Percentiles rank a stretch among this genome's conserved stretches.
Conservation (phyloP, 2,329 filamentous ascomycete species). For the Fusarium siculi region DNA sequence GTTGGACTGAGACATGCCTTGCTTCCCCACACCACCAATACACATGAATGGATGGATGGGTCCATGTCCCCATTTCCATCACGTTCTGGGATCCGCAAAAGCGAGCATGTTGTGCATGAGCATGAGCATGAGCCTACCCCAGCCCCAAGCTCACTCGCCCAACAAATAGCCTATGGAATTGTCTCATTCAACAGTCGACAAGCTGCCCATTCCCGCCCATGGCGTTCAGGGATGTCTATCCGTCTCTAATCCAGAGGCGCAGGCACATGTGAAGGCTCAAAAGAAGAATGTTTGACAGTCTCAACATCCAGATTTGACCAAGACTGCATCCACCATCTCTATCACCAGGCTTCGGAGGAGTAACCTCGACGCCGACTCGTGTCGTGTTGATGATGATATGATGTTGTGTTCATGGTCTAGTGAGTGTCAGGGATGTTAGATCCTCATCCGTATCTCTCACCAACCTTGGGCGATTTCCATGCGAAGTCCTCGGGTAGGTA, state of each 20-base stretch:
- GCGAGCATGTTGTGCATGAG: conserved; percentile 39
- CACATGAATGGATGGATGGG: background rate
- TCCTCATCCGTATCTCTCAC: background rate
- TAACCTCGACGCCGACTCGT: background rate
- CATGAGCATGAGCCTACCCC: conserved; percentile 15
- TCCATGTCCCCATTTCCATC: conserved; percentile 12
- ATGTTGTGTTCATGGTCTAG: background rate
- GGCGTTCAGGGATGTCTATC: conserved; percentile 7
- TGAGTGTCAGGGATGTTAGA: background rate
- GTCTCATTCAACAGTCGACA: background rate
- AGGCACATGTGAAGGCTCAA: background rate
- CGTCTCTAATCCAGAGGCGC: background rate
- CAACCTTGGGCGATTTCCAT: conserved; percentile 6
- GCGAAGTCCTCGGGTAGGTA: background rate
- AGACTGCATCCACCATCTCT: background rate
- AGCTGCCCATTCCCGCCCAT: conserved; percentile 16
- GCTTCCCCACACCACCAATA: conserved; percentile 35
- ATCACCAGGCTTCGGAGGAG: background rate
- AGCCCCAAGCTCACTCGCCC: conserved; percentile 8
- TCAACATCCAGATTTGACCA: background rate
- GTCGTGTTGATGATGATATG: background rate
- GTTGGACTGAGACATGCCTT: conserved; percentile 23
- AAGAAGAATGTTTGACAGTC: background rate
- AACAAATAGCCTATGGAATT: conserved; percentile 26
- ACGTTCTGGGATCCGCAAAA: conserved; percentile 31